Conservation (phyloP, 106 monocot species). For the Ottelia alismoides region DNA sequence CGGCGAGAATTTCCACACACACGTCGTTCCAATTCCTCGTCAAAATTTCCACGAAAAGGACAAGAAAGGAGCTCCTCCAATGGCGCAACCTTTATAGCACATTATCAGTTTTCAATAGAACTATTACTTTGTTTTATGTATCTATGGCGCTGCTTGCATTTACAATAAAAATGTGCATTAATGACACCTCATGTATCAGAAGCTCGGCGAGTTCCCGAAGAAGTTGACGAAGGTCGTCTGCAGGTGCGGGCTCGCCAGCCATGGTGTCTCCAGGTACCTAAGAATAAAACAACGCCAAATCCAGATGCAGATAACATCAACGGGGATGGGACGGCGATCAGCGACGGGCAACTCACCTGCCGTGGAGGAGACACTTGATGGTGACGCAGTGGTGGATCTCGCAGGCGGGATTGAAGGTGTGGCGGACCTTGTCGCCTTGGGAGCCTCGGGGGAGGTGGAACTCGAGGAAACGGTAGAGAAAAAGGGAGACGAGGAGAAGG, state of each 20-base stretch:
- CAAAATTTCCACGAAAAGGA: no score
- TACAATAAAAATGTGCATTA: no score
- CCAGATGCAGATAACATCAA: background rate
- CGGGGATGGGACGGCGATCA: background rate
- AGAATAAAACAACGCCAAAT: background rate
- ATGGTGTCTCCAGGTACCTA: constrained; percentile 69
- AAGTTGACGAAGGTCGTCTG: constrained; percentile 64
- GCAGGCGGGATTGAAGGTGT: constrained; percentile 49
- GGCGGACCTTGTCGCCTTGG: constrained; percentile 38
- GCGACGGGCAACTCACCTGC: constrained; percentile 35
- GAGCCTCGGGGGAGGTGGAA: constrained; percentile 41
- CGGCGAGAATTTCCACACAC: no score
- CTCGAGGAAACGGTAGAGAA: constrained; percentile 68
- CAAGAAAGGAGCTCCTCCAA: no score
- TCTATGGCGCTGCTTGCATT: no score
- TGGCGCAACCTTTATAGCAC: no score
- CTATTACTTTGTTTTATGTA: no score
- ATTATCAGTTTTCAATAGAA: no score
- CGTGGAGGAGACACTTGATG: constrained; percentile 48
- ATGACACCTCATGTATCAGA: constrained; percentile 66
- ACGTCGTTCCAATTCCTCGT: no score
- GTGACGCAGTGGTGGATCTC: constrained; percentile 44
- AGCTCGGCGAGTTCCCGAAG: constrained; percentile 47
- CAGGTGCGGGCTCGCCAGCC: constrained; percentile 73
- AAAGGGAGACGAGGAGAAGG: constrained; percentile 14